Evolutionary conservation across 257 asterid genomes (phyloP).

Genomic region (Vinca minor): DNA sequence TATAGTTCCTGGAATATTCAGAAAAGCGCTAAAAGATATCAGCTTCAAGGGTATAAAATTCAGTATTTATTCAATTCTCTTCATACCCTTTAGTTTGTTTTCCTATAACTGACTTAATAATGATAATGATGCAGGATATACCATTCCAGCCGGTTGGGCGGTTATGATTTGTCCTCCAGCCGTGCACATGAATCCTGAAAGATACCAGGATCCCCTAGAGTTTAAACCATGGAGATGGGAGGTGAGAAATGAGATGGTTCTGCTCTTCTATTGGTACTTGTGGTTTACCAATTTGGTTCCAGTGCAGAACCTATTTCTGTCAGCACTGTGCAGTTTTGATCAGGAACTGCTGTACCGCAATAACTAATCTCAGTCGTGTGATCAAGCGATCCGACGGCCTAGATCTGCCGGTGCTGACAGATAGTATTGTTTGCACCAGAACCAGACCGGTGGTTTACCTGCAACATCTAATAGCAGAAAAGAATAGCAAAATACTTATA

Average conservation of each 20-base stretch:
- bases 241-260: conserved; percentile 30
- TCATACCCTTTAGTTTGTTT: conserved; percentile 8
- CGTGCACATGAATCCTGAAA: conserved; percentile 67
- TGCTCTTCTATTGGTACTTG: background rate
- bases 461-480: background rate
- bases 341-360: too few relatives aligned
- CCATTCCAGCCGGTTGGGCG: conserved; percentile 93
- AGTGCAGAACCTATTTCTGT: too few relatives aligned
- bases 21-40: conserved; percentile 60
- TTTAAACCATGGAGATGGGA: conserved; percentile 94
- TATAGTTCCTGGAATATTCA: conserved; percentile 81
- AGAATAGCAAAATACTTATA: background rate
- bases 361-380: too few relatives aligned
- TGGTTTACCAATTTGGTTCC: too few relatives aligned
- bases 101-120: conserved; percentile 8
- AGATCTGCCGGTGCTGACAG: too few relatives aligned
- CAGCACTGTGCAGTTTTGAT: too few relatives aligned
- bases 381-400: too few relatives aligned
- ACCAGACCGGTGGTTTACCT: background rate
- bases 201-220: conserved; percentile 63
- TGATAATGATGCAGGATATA: conserved; percentile 51
- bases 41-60: conserved; percentile 53
- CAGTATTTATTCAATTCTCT: conserved; percentile 6
- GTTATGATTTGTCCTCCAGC: conserved; percentile 96
- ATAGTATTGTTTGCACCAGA: too few relatives aligned